phyloP scores from a whole-genome alignment of 169 alveolate species.

The Theileria equi region DNA sequence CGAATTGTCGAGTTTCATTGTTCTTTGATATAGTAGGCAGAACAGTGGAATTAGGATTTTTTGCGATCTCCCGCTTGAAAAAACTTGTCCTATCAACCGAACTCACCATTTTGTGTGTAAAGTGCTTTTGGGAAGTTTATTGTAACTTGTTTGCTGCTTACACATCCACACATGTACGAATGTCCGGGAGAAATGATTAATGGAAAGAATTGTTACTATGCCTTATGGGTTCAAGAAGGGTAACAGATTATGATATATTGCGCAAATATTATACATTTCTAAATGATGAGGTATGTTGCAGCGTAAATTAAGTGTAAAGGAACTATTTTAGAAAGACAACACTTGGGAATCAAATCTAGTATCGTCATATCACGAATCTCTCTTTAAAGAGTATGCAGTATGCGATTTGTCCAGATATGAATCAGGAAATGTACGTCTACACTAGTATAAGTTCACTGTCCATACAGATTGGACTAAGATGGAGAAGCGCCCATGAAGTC shows the following conservation, averaged over 20 bases:
- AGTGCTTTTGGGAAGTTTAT: neutral
- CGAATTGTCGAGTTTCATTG: constrained; percentile 36
- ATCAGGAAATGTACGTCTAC: constrained; percentile 10
- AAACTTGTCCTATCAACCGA: constrained; percentile 46
- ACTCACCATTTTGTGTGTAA: constrained; percentile 30
- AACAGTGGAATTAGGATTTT: constrained; percentile 6
- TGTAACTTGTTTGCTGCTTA: neutral
- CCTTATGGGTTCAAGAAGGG: constrained; percentile 5
- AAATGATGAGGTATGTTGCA: constrained; percentile 12
- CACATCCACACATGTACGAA: neutral
- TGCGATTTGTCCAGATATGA: constrained; percentile 21
- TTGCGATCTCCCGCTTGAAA: constrained; percentile 51
- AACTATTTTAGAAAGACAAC: constrained; percentile 5
- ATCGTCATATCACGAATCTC: constrained; percentile 13
- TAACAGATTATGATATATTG: constrained; percentile 26
- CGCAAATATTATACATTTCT: constrained; percentile 23
- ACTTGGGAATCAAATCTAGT: constrained; percentile 43
- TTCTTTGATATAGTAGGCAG: neutral
- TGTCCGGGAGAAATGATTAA: neutral
- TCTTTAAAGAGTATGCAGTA: constrained; percentile 28
- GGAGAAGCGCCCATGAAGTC: constrained; percentile 36
- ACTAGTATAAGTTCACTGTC: neutral
- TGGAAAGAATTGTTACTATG: neutral
- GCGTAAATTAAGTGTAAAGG: neutral
- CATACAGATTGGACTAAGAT: constrained; percentile 20